Evolutionary conservation across 1,139 yeast genomes (phyloP), one percentile per base, ranked within the genome.

Genomic region (Kodamaea ohmeri): DNA sequence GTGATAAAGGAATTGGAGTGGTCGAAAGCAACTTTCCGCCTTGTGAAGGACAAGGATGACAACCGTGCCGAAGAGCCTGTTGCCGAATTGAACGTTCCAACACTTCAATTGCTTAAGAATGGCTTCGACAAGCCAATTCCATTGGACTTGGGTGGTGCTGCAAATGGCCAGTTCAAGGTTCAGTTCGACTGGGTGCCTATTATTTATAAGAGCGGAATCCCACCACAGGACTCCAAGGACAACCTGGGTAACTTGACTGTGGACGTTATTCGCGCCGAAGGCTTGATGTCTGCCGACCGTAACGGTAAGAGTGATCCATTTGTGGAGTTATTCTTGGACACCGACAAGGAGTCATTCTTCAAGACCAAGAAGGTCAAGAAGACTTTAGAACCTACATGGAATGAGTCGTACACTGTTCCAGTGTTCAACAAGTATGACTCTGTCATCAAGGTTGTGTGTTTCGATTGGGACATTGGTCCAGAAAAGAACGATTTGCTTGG

Each of bases 281-380:
- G 77, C 37, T 72, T 94, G 45, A 76, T 83, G 36, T 73, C 96
- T 11, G 94, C 92, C 18, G 99, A 92, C 60, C 70, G 87, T 19
- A 83, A 84, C 49, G 97, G 97, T 39, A 84, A 83, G 57, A 87
- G 96, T 6, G 99, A 92, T 62, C 99, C 99, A 44, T 92, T 80
- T 55, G 73, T 81, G 42, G 76, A 80, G 52, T 73, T 87, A 43
- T 77, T 63, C 52, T 61, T 88, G 54, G 78, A 87, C 56, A 81
- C 82, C 20, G 74, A 66, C 35, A 69, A 73, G 45, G 78, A 81
- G 7, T 64, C 64, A 25, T 67, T 79, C 49, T 78, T 67, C 67
- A 88, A 87, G 67, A 77, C 96, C 29, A 83, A 87, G 61, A 82
- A 82, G 32, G 66, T 78, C 46, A 92, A 90, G 72, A 89, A 81